These are phyloP conservation scores for Fusarium tricinctum DNA, from an alignment of 2,329 filamentous ascomycete genomes.

Conservation along the genomic window DNA sequence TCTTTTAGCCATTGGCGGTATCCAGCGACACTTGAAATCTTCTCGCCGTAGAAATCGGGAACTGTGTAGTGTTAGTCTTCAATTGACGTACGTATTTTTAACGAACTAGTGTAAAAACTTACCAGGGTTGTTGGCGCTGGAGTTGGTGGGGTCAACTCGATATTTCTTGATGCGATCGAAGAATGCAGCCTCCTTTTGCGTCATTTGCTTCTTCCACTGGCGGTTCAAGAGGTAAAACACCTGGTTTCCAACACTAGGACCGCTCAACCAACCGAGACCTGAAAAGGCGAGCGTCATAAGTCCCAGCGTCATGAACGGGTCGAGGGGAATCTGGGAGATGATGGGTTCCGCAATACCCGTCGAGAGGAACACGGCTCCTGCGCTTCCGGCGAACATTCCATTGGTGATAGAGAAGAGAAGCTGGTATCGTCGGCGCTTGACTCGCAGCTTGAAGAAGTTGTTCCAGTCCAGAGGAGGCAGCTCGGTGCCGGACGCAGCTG, in stretches of 20 bases:
- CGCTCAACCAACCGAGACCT: constrained; percentile 88
- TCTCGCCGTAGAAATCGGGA: constrained; percentile 98
- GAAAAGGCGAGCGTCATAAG: constrained; percentile 82
- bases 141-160: constrained; percentile 90
- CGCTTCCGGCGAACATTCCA: constrained; percentile 72
- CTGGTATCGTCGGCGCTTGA: constrained; percentile 86
- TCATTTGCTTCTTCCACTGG: constrained; percentile 79
- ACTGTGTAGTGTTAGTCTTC: constrained; percentile 63
- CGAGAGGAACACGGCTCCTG: constrained; percentile 76
- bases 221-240: constrained; percentile 84
- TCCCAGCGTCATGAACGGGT: constrained; percentile 88
- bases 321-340: constrained; percentile 80
- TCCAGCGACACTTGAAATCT: constrained; percentile 91
- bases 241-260: constrained; percentile 83
- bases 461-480: constrained; percentile 79
- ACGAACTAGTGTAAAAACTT: constrained; percentile 33
- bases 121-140: constrained; percentile 89
- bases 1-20: constrained; percentile 98
- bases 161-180: constrained; percentile 92
- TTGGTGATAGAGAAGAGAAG: constrained; percentile 80
- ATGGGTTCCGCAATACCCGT: constrained; percentile 79
- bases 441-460: constrained; percentile 90
- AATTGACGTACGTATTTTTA: neutral
- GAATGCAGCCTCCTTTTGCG: constrained; percentile 93
- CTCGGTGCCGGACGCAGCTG: constrained; percentile 34